Percentiles rank a stretch among this genome's conserved stretches.
These are phyloP conservation scores for Hymenoscyphus repandus DNA, from an alignment of 2,329 filamentous ascomycete genomes.

Conservation along the genomic window DNA sequence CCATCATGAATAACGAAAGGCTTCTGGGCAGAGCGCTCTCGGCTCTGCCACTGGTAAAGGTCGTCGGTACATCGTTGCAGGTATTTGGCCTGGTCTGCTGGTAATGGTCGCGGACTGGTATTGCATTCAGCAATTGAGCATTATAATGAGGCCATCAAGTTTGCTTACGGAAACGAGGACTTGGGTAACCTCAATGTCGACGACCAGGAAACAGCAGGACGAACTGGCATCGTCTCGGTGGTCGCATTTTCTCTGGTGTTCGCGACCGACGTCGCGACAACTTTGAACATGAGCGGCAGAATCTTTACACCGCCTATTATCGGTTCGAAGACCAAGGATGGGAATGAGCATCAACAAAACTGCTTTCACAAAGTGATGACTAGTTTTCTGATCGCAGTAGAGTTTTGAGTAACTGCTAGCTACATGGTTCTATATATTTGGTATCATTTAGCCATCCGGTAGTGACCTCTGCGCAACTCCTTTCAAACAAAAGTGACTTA, in stretches of 20 bases:
- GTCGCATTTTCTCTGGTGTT: slow-evolving; percentile 8
- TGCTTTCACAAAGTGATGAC: too few relatives aligned
- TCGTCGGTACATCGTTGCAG: slow-evolving; percentile 78
- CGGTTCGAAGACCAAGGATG: too few relatives aligned
- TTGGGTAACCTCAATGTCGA: slow-evolving; percentile 71
- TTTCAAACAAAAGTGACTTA: too few relatives aligned
- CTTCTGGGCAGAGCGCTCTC: slow-evolving; percentile 29
- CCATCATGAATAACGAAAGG: slow-evolving; percentile 88
- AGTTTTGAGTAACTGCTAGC: too few relatives aligned
- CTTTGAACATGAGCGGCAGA: too few relatives aligned
- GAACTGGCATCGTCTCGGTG: slow-evolving; percentile 27
- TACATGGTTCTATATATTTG: too few relatives aligned
- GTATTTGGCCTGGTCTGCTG: slow-evolving; percentile 47
- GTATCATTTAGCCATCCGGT: too few relatives aligned
- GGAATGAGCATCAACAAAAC: too few relatives aligned
- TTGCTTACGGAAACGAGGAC: slow-evolving; percentile 63
- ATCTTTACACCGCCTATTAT: too few relatives aligned
- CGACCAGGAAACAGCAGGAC: slow-evolving; percentile 56
- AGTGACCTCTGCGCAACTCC: too few relatives aligned
- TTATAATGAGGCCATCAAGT: neutral
- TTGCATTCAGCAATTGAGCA: slow-evolving; percentile 10
- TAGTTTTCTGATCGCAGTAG: too few relatives aligned
- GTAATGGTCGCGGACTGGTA: slow-evolving; percentile 33
- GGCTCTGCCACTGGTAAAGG: slow-evolving; percentile 79
- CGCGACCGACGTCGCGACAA: neutral